Base-by-base conservation (phyloP, 108 stramenopile genomes). In the Fistulifera pelliculosa region DNA sequence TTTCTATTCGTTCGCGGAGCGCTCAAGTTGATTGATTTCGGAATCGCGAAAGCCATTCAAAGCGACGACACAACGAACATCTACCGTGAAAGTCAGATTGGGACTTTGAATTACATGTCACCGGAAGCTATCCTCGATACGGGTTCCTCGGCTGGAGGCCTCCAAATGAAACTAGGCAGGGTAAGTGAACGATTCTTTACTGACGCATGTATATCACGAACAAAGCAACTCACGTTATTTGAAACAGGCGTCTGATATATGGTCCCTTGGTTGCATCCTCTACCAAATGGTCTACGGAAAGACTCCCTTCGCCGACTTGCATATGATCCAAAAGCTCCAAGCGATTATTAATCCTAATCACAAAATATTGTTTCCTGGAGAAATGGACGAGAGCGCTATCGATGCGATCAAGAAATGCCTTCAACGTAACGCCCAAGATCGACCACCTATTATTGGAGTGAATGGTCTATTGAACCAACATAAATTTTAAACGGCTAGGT, bases 21-120 rank as follows among this genome's bases (percentile, higher is more conserved):
- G 21, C 72, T 99, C 35, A 99, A 99, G 63, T 84, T 99, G 7
- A 99, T 99, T 51, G 99, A 99, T 73, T 99, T 99, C 61, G 99
- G 98, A 27, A 99, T 99, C 47, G 96, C 99, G 21, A 96, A 97
- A 60, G 94, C 94, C 2, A 98, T 99, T 48, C 76, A 83, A 52
- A 81, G 69, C 19, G 89, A 95, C 54, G 97, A 96, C 56, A 99
- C 99, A 27, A 96, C 95, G 0, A 99, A 98, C 75, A 94, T 99
- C 56, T 93, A 92, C 49, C 72, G 96, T 28, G 97, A 99, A 61
- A 89, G 78, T 48, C 94, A 96, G 41, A 94, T 97, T 53, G 99
- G 99, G 25, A 99, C 99, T 1, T 68, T 97, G n/a, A 98, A 96
- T 64, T 98, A 98, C 62, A 99, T 99, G 97, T 85, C 83, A 1